Percentiles rank a stretch among this genome's conserved stretches.
Evolutionary conservation across 225 moss, liverwort and hornwort genomes (phyloP).

Genomic region (Bryum argenteum): DNA sequence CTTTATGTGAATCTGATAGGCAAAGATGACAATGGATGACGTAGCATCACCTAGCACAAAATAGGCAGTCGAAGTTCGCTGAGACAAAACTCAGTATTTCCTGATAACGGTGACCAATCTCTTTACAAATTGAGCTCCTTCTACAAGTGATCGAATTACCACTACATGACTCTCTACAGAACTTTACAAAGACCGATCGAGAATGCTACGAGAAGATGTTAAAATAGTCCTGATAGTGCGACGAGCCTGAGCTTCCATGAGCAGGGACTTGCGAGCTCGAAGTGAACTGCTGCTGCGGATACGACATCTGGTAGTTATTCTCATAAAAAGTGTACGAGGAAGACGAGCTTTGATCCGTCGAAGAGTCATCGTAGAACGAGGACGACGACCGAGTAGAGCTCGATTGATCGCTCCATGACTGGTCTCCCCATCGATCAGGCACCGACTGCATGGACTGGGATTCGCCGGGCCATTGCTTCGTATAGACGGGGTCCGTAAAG

Average conservation of each 20-base stretch:
- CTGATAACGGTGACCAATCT: not conserved
- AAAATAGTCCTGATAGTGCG: constrained; percentile 40
- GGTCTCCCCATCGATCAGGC: no score
- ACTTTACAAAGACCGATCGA: not conserved
- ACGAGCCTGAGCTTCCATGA: not conserved
- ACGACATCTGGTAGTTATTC: constrained; percentile 20
- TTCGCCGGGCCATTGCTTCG: not conserved
- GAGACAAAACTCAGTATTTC: no score
- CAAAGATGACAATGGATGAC: no score
- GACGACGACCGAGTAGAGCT: constrained; percentile 15
- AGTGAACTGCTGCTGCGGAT: constrained; percentile 22
- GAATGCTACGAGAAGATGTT: constrained; percentile 39
- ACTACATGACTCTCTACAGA: not conserved
- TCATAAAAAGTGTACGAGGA: constrained; percentile 23
- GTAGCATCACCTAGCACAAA: no score
- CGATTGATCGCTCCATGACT: no score
- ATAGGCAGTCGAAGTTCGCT: no score
- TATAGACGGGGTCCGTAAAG: constrained; percentile 26
- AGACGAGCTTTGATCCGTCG: constrained; percentile 17
- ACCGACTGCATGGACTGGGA: not conserved
- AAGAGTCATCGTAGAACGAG: constrained; percentile 1
- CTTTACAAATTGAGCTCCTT: not conserved
- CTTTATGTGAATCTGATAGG: no score
- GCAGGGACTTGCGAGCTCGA: constrained; percentile 13
- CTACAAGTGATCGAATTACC: not conserved